Conservation (phyloP, 2,329 filamentous ascomycete species). For the Dothideomycetidae sp. region DNA sequence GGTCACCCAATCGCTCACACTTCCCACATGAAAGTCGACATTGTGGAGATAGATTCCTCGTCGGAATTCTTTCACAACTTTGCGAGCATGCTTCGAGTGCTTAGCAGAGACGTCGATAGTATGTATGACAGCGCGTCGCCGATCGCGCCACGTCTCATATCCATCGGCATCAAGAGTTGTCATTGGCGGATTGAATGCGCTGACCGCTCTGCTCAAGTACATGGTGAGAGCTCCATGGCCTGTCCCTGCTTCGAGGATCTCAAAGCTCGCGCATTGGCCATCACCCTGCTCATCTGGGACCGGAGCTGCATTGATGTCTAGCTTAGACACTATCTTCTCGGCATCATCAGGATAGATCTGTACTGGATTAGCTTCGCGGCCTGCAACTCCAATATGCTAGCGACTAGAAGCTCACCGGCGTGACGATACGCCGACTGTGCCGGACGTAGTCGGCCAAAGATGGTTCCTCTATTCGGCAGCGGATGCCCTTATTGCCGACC, state of each 20-base stretch:
- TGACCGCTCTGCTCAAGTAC: constrained; percentile 59
- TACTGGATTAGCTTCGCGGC: too few relatives aligned
- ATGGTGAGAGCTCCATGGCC: constrained; percentile 71
- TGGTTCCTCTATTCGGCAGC: constrained; percentile 47
- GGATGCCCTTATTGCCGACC: constrained; percentile 32
- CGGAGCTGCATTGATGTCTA: constrained; percentile 53
- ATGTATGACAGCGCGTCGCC: constrained; percentile 56
- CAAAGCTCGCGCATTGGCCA: constrained; percentile 34
- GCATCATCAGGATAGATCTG: constrained; percentile 65
- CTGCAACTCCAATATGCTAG: too few relatives aligned
- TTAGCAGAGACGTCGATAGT: constrained; percentile 52
- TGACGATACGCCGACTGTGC: constrained; percentile 54
- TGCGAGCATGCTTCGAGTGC: constrained; percentile 50
- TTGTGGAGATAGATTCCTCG: constrained; percentile 54
- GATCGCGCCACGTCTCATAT: constrained; percentile 25
- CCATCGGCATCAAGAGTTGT: constrained; percentile 29
- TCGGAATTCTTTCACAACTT: constrained; percentile 51
- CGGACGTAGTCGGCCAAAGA: constrained; percentile 61
- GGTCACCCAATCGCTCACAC: constrained; percentile 49
- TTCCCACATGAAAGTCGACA: constrained; percentile 59
- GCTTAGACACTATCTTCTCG: constrained; percentile 56
- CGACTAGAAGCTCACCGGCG: constrained; percentile 42
- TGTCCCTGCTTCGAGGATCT: constrained; percentile 73
- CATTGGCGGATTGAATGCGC: constrained; percentile 51
- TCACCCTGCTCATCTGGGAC: constrained; percentile 21